Evolutionary conservation across 1,139 yeast species (phyloP).

Genomic region (Lodderomyces jiufengensis): DNA sequence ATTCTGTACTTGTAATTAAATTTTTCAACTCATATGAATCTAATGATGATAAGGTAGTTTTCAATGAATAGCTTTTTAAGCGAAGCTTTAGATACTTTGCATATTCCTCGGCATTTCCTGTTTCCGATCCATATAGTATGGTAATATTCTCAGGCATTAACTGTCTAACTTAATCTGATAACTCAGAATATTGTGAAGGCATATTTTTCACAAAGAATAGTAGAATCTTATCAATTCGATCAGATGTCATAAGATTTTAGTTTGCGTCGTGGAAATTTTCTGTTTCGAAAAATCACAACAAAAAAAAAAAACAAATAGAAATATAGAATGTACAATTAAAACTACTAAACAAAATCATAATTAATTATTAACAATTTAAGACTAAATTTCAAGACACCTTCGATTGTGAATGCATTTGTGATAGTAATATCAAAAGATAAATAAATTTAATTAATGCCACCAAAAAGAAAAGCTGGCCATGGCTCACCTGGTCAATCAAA

Average conservation of each 20-base stretch:
- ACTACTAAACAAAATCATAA: no score
- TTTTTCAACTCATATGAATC: slow-evolving; percentile 60
- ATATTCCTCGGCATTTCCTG: slow-evolving; percentile 88
- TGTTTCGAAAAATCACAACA: no score
- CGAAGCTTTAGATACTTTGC: slow-evolving; percentile 62
- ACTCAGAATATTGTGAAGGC: not conserved
- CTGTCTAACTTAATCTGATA: not conserved
- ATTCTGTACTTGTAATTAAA: slow-evolving; percentile 45
- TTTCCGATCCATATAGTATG: slow-evolving; percentile 85
- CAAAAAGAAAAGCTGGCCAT: slow-evolving; percentile 24
- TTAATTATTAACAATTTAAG: no score
- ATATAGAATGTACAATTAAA: no score
- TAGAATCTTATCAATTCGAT: not conserved
- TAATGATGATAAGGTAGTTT: slow-evolving; percentile 49
- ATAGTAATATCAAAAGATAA: no score
- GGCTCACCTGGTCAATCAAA: slow-evolving; percentile 13
- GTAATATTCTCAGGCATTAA: slow-evolving; percentile 31
- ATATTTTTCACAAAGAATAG: slow-evolving; percentile 1
- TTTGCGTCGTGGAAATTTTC: no score
- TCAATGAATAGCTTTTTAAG: slow-evolving; percentile 54
- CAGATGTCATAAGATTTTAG: no score
- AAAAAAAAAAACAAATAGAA: slow-evolving; percentile 7
- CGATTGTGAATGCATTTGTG: no score
- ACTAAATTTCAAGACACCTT: no score
- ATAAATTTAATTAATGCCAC: slow-evolving; percentile 23